Percentiles rank a stretch among this genome's conserved stretches.
Conservation (phyloP, 352 stramenopile species). For the Globisporangium nodosum region DNA sequence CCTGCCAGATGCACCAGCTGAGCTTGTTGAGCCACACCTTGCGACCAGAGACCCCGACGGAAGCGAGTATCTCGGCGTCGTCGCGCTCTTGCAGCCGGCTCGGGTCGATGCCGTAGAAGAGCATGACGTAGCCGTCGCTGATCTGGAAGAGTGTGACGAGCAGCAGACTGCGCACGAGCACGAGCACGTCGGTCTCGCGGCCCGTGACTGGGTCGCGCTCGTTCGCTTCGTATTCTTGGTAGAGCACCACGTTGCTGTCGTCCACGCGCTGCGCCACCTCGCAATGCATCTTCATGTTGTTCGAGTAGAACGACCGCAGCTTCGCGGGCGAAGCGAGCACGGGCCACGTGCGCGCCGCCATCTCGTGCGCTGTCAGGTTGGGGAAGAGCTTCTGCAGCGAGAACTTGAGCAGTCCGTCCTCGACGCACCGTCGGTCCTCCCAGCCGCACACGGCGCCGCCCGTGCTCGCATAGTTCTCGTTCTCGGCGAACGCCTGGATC, state of each 20-base stretch:
- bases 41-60: slow-evolving; percentile 16
- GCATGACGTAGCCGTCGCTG: slow-evolving; percentile 24
- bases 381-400: slow-evolving; percentile 23
- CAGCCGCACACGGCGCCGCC: slow-evolving; percentile 24
- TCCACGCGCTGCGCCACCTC: slow-evolving; percentile 27
- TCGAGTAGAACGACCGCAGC: slow-evolving; percentile 23
- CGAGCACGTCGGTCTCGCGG: slow-evolving; percentile 15
- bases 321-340: slow-evolving; percentile 17
- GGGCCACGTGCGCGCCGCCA: slow-evolving; percentile 18
- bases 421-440: slow-evolving; percentile 21
- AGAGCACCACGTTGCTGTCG: slow-evolving; percentile 30
- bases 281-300: slow-evolving; percentile 27
- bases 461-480: slow-evolving; percentile 17
- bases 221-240: slow-evolving; percentile 26
- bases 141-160: slow-evolving; percentile 33
- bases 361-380: slow-evolving; percentile 8
- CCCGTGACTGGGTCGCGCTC: slow-evolving; percentile 14
- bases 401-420: slow-evolving; percentile 32
- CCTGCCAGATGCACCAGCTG: slow-evolving; percentile 22
- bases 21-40: slow-evolving; percentile 19
- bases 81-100: slow-evolving; percentile 14
- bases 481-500: slow-evolving; percentile 20
- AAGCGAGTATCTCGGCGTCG: slow-evolving; percentile 16
- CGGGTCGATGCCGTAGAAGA: slow-evolving; percentile 31
- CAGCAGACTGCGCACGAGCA: slow-evolving; percentile 23